Percentiles rank a stretch among this genome's conserved stretches.
These are phyloP conservation scores for Ophiosphaerella narmari DNA, from an alignment of 2,329 filamentous ascomycete genomes.

Conservation along the genomic window DNA sequence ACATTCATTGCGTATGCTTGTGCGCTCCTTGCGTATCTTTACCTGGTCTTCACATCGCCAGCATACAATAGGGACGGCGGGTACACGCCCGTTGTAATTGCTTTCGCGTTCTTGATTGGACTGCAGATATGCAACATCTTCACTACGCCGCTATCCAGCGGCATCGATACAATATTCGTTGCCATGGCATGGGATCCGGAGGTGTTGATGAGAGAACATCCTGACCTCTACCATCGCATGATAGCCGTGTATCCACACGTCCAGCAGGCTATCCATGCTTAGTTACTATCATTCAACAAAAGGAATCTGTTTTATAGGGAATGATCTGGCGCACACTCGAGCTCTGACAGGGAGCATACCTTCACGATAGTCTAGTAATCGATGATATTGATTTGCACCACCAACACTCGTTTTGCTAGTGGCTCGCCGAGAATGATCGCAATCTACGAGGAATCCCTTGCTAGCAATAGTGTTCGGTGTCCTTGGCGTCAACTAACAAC, in stretches of 20 bases:
- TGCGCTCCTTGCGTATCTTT: conserved; percentile 82
- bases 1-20: conserved; percentile 84
- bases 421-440: not conserved
- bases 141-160: conserved; percentile 82
- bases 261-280: conserved; percentile 73
- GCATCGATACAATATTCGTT: conserved; percentile 92
- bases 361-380: not conserved
- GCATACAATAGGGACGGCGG: conserved; percentile 70
- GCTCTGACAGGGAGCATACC: not conserved
- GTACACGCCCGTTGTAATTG: conserved; percentile 78
- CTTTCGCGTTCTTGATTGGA: conserved; percentile 86
- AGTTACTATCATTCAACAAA: not conserved
- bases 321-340: not conserved
- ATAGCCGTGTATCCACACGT: conserved; percentile 82
- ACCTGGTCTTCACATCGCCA: conserved; percentile 80
- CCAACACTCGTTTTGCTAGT: conserved; percentile 7
- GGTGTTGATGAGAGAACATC: conserved; percentile 79
- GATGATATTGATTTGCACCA: conserved; percentile 10
- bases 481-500: conserved; percentile 30
- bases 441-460: conserved; percentile 14
- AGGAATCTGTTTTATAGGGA: not conserved
- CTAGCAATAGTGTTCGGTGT: conserved; percentile 17
- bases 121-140: conserved; percentile 89
- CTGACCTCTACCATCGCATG: conserved; percentile 79
- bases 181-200: conserved; percentile 70